These are phyloP conservation scores for Hypsizygus ulmarius DNA, from an alignment of 1,284 basidiomycete genomes.

Conservation along the genomic window DNA sequence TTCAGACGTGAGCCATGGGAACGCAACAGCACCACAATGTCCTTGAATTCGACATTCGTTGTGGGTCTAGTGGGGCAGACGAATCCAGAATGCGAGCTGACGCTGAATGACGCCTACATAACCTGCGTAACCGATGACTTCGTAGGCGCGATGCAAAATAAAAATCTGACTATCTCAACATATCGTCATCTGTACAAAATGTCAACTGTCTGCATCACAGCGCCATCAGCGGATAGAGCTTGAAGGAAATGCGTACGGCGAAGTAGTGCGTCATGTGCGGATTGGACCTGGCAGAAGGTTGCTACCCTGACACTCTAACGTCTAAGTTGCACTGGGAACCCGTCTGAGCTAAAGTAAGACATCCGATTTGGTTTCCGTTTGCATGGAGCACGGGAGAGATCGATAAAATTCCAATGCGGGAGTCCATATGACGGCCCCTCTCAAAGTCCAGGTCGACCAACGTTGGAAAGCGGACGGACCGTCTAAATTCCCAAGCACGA, in stretches of 20 bases:
- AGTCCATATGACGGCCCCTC: conserved; percentile 6
- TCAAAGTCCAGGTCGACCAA: conserved; percentile 10
- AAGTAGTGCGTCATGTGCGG: too few relatives aligned
- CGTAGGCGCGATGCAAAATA: neutral
- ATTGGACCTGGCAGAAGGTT: too few relatives aligned
- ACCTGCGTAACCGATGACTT: too few relatives aligned
- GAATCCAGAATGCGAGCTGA: conserved; percentile 5
- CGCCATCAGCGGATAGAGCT: neutral
- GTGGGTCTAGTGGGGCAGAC: conserved; percentile 11
- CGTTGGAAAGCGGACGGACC: neutral
- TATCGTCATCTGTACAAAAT: conserved; percentile 9
- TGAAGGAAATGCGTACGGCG: neutral
- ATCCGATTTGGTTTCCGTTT: too few relatives aligned
- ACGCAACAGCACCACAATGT: too few relatives aligned
- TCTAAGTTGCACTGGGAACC: too few relatives aligned
- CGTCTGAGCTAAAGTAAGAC: too few relatives aligned
- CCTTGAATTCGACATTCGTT: neutral
- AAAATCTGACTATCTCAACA: conserved; percentile 8
- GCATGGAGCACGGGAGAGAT: too few relatives aligned
- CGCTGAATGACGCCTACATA: neutral
- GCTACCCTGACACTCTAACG: too few relatives aligned
- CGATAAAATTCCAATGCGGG: neutral
- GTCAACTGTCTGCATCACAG: conserved; percentile 3
- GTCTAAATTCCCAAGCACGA: neutral
- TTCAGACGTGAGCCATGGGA: too few relatives aligned